These are phyloP conservation scores for Fusarium sp. DNA, from an alignment of 2,329 filamentous ascomycete species.

Conservation along the genomic window DNA sequence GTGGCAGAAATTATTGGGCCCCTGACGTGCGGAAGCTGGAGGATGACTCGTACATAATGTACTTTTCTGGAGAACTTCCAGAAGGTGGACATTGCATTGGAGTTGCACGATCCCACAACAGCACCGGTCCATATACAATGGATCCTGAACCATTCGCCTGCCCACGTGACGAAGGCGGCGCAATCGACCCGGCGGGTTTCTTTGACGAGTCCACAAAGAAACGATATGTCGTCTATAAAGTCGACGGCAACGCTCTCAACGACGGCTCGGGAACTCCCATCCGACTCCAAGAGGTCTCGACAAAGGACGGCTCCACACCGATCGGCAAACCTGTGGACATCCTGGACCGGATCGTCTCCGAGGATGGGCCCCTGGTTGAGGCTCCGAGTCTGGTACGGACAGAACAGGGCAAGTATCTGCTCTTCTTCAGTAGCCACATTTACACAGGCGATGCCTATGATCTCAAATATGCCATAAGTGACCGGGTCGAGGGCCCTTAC, in stretches of 20 bases:
- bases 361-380: slow-evolving; percentile 68
- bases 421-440: slow-evolving; percentile 72
- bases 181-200: slow-evolving; percentile 72
- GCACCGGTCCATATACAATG: slow-evolving; percentile 64
- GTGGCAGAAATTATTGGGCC: slow-evolving; percentile 66
- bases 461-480: slow-evolving; percentile 66
- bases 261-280: slow-evolving; percentile 63
- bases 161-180: slow-evolving; percentile 62
- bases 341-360: slow-evolving; percentile 53
- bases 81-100: slow-evolving; percentile 67
- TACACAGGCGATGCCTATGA: slow-evolving; percentile 66
- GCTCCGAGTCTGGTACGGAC: slow-evolving; percentile 65
- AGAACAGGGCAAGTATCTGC: slow-evolving; percentile 61
- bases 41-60: slow-evolving; percentile 67
- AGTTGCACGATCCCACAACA: slow-evolving; percentile 58
- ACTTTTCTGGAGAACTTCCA: slow-evolving; percentile 64
- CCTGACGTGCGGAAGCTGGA: slow-evolving; percentile 65
- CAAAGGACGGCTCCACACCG: slow-evolving; percentile 61
- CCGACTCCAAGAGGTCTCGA: slow-evolving; percentile 63
- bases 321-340: slow-evolving; percentile 61
- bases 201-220: slow-evolving; percentile 61
- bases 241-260: slow-evolving; percentile 69
- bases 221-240: slow-evolving; percentile 72
- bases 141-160: slow-evolving; percentile 62
- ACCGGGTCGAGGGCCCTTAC: slow-evolving; percentile 52